Base-by-base conservation (phyloP, 345 rosid genomes). In the Salix exigua region DNA sequence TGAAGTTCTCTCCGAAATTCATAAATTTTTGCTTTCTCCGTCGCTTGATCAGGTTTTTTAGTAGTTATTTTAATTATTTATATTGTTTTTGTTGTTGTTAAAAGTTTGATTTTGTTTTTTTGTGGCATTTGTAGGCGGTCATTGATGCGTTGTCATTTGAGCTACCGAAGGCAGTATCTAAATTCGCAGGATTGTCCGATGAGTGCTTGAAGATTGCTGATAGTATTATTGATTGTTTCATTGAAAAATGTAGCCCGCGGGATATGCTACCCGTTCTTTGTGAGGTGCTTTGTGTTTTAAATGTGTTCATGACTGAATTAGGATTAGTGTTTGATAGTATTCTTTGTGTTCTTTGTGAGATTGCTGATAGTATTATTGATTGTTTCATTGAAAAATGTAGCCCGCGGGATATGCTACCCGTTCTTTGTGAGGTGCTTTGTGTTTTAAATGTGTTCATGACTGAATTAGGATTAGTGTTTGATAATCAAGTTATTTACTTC, bases 261-360 rank as follows among this genome's bases (percentile, higher is more conserved):
- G 98, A 95, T 81, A 90, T 95, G 98, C 87, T 88, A 83, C 72
- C 92, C 38, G 75, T 95, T 88, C 88, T 95, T 73, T 95, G 96
- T 38, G 98, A 88, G 97, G 99, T 93, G 76, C 48, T 9, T 46
- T 71, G 18, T 23, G 17, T 46, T 14, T 23, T 42, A n/a, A 4
- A 44, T 44, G 50, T 44, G 50, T 44, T 44, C 4, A 44, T 13
- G 50, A 14, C 17, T 44, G 50, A 44, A 13, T 13, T 2, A 44
- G 50, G 50, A 11, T 44, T 44, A 44, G 50, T 44, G 50, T 44
- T 13, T 44, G 50, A 44, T 44, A 44, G n/a, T n/a, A n/a, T n/a
- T n/a, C n/a, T n/a, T n/a, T n/a, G n/a, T n/a, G n/a, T n/a, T n/a
- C n/a, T n/a, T n/a, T n/a, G n/a, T n/a, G n/a, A n/a, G n/a, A n/a